Percentiles rank a stretch among this genome's conserved stretches.
phyloP scores from a whole-genome alignment of 768 basidiomycete species.

The Xerocomellus dryophilus region DNA sequence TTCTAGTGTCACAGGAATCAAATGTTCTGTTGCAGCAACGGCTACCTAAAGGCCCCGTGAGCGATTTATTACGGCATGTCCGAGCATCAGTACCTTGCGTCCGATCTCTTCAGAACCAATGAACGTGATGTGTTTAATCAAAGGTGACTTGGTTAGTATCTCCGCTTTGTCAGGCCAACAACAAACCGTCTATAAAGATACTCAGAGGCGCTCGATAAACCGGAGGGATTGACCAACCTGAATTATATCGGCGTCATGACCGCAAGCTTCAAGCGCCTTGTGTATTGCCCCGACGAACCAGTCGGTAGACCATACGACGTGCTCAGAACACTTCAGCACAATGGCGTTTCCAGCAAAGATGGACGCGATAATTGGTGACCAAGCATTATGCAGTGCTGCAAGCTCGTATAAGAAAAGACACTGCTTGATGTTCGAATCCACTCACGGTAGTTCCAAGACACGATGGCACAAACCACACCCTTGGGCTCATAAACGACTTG shows the following conservation, averaged over 20 bases:
- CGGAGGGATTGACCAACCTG: conserved; percentile 47
- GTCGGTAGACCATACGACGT: conserved; percentile 86
- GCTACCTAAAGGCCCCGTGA: conserved; percentile 57
- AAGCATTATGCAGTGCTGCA: conserved; percentile 86
- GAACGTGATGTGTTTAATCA: conserved; percentile 92
- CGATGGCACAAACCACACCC: conserved; percentile 88
- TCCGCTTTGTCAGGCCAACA: conserved; percentile 89
- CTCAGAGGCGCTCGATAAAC: conserved; percentile 6
- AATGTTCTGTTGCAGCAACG: conserved; percentile 74
- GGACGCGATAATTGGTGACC: conserved; percentile 89
- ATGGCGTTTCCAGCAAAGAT: conserved; percentile 89
- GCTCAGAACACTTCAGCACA: conserved; percentile 88
- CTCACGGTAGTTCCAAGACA: conserved; percentile 94
- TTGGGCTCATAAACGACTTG: conserved; percentile 85
- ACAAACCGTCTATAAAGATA: conserved; percentile 57
- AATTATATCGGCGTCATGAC: conserved; percentile 85
- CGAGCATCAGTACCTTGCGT: conserved; percentile 50
- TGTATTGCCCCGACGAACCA: conserved; percentile 82
- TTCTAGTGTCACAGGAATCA: conserved; percentile 91
- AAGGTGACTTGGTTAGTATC: conserved; percentile 70
- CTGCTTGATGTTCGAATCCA: not conserved
- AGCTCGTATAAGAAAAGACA: not conserved
- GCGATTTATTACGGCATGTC: not conserved
- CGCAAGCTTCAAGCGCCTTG: conserved; percentile 73
- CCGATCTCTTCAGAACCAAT: conserved; percentile 82